A percentile compares a stretch with the other conserved stretches of the same genome.
phyloP scores from a whole-genome alignment of 441 rosid species.

The Oxalis stricta region DNA sequence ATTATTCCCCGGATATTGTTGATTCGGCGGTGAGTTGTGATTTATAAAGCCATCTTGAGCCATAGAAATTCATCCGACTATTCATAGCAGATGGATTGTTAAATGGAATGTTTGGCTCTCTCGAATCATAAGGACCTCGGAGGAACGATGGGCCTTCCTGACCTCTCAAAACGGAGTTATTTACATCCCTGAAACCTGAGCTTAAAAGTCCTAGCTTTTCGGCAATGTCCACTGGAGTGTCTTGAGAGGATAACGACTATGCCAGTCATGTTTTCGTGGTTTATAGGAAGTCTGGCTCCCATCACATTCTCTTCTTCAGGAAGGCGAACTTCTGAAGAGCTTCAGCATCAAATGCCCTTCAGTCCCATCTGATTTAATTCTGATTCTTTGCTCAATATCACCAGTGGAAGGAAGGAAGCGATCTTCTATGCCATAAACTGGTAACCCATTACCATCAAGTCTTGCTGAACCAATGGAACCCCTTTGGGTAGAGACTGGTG shows the following conservation, averaged over 20 bases:
- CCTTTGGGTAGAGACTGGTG: slow-evolving; percentile 37
- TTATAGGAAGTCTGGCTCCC: slow-evolving; percentile 23
- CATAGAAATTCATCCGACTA: slow-evolving; percentile 53
- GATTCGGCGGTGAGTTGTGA: slow-evolving; percentile 40
- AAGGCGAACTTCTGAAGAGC: slow-evolving; percentile 21
- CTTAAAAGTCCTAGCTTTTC: slow-evolving; percentile 54
- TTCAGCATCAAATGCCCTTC: slow-evolving; percentile 31
- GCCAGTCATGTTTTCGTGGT: slow-evolving; percentile 26
- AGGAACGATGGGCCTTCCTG: slow-evolving; percentile 36
- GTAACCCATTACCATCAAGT: slow-evolving; percentile 23
- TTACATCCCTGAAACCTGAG: slow-evolving; percentile 43
- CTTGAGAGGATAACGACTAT: slow-evolving; percentile 27
- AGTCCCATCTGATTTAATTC: slow-evolving; percentile 25
- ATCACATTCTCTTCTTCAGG: slow-evolving; percentile 53
- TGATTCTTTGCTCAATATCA: slow-evolving; percentile 28
- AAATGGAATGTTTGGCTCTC: slow-evolving; percentile 36
- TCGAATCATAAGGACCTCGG: slow-evolving; percentile 33
- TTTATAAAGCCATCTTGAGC: slow-evolving; percentile 34
- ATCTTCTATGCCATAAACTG: slow-evolving; percentile 19
- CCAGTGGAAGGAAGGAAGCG: slow-evolving; percentile 15
- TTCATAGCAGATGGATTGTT: slow-evolving; percentile 22
- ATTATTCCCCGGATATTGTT: slow-evolving; percentile 44
- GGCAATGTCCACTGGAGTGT: slow-evolving; percentile 28
- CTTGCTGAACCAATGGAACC: slow-evolving; percentile 24
- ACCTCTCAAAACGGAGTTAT: slow-evolving; percentile 33